A percentile compares a stretch with the other conserved stretches of the same genome.
These are phyloP conservation scores for Lactuca saligna DNA, from an alignment of 129 eudicot genomes.

Conservation along the genomic window DNA sequence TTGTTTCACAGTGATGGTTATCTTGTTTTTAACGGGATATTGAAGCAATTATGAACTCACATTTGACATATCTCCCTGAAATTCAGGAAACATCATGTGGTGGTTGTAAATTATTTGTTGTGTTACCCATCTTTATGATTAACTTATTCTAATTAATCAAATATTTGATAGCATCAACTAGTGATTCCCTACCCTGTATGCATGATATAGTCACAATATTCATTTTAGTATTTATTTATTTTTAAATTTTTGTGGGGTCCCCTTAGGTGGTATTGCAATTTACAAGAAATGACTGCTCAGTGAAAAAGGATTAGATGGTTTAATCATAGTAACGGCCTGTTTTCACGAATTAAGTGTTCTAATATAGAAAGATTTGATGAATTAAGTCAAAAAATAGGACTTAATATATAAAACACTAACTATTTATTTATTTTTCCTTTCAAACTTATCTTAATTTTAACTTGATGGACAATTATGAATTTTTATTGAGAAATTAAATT, in stretches of 20 bases:
- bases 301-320: too few species aligned
- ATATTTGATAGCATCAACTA: slow-evolving; percentile 8
- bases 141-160: background rate
- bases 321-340: too few species aligned
- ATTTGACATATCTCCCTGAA: slow-evolving; percentile 30
- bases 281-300: background rate
- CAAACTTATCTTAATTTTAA: too few species aligned
- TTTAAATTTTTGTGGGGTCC: background rate
- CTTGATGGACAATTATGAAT: too few species aligned
- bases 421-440: too few species aligned
- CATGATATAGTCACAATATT: background rate
- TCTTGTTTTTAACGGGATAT: slow-evolving; percentile 23
- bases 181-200: slow-evolving; percentile 13
- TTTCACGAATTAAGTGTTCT: too few species aligned
- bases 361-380: too few species aligned
- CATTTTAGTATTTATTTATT: background rate
- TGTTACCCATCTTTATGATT: slow-evolving; percentile 27
- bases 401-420: too few species aligned
- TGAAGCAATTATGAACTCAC: slow-evolving; percentile 21
- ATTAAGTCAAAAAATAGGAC: too few species aligned
- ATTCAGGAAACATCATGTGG: slow-evolving; percentile 35
- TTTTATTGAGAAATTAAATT: too few species aligned
- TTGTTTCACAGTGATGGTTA: slow-evolving; percentile 27
- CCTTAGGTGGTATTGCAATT: background rate
- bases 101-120: slow-evolving; percentile 28